Conservation (phyloP, 2,329 filamentous ascomycete species). For the Fusarium verrucosum region DNA sequence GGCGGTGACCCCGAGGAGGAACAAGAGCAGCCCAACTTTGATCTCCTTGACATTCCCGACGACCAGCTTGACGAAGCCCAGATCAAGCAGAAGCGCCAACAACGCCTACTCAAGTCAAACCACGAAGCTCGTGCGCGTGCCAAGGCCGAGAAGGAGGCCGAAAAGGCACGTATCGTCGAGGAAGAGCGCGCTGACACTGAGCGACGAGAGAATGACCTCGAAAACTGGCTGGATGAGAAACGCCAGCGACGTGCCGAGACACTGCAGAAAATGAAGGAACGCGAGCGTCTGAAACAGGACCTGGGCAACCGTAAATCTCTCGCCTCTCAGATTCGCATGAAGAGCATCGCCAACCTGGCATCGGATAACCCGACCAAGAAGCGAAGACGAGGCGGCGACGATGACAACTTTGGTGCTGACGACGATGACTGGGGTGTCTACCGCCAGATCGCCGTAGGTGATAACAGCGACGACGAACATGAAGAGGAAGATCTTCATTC, state of each 20-base stretch:
- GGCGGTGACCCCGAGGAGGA: slow-evolving; percentile 84
- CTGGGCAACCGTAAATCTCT: slow-evolving; percentile 96
- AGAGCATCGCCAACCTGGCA: slow-evolving; percentile 93
- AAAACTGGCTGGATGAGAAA: slow-evolving; percentile 86
- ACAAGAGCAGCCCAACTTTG: slow-evolving; percentile 84
- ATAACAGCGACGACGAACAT: slow-evolving; percentile 84
- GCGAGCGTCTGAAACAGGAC: slow-evolving; percentile 91
- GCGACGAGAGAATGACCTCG: slow-evolving; percentile 82
- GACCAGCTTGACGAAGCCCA: slow-evolving; percentile 92
- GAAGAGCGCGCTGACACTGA: slow-evolving; percentile 86
- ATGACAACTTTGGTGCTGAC: slow-evolving; percentile 96
- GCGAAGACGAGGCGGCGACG: slow-evolving; percentile 84
- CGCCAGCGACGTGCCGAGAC: slow-evolving; percentile 75
- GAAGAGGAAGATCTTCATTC: slow-evolving; percentile 87
- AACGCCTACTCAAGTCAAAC: slow-evolving; percentile 92
- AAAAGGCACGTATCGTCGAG: slow-evolving; percentile 84
- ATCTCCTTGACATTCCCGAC: slow-evolving; percentile 87
- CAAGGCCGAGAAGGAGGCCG: slow-evolving; percentile 93
- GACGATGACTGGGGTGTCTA: slow-evolving; percentile 99
- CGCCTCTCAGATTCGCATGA: slow-evolving; percentile 97
- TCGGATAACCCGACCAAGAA: slow-evolving; percentile 88
- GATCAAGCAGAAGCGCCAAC: slow-evolving; percentile 91
- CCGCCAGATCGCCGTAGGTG: slow-evolving; percentile 86
- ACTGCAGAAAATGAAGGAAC: slow-evolving; percentile 88
- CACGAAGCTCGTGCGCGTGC: slow-evolving; percentile 92